phyloP scores from a whole-genome alignment of 2,329 filamentous ascomycete genomes.

The Alternaria sp. region DNA sequence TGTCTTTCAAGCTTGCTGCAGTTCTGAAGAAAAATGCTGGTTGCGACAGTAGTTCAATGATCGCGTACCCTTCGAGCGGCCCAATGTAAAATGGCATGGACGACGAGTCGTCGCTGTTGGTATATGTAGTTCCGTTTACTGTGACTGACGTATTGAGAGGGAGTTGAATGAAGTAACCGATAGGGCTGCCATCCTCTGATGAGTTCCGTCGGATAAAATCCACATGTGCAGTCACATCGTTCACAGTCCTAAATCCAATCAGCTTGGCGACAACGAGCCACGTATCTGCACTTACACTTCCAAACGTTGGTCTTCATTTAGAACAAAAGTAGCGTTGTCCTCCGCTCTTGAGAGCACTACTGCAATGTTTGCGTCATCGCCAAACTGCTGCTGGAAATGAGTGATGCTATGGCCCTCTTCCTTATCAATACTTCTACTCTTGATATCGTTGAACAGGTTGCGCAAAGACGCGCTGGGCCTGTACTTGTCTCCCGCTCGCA shows the following conservation, averaged over 20 bases:
- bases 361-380: not conserved
- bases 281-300: conserved; percentile 5
- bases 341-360: conserved; percentile 6
- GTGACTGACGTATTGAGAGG: conserved; percentile 12
- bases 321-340: not conserved
- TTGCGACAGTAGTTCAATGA: conserved; percentile 29
- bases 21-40: conserved; percentile 29
- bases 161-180: conserved; percentile 19
- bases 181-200: not conserved
- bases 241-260: not conserved
- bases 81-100: conserved; percentile 18
- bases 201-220: conserved; percentile 1
- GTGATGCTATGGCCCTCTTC: not conserved
- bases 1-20: conserved; percentile 5
- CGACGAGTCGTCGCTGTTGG: conserved; percentile 4
- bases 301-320: conserved; percentile 5
- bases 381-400: not conserved
- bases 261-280: not conserved
- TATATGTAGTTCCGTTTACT: conserved; percentile 24
- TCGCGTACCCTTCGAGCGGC: conserved; percentile 23
- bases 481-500: not conserved
- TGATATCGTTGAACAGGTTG: conserved; percentile 11
- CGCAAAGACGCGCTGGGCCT: conserved; percentile 6
- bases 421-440: not conserved
- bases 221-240: not conserved